Conservation (phyloP, 306 rosid species). For the Cicer arietinum region DNA sequence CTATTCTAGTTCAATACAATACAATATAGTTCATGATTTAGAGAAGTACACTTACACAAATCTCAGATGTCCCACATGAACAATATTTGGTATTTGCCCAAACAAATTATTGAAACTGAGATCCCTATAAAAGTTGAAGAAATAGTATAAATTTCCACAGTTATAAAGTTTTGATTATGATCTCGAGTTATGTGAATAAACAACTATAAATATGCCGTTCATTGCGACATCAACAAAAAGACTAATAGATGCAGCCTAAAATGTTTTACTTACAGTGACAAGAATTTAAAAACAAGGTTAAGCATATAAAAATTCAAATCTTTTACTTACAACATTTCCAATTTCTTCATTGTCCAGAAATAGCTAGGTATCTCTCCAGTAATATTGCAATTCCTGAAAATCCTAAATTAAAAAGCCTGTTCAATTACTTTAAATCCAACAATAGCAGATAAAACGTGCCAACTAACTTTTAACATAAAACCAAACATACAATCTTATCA, state of each 20-base stretch:
- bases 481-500: constrained; percentile 66
- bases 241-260: too few relatives aligned
- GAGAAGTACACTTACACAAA: constrained; percentile 66
- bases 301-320: constrained; percentile 23
- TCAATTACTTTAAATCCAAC: constrained; percentile 48
- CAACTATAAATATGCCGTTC: too few relatives aligned
- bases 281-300: constrained; percentile 12
- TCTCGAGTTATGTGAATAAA: constrained; percentile 18
- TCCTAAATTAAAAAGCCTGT: constrained; percentile 52
- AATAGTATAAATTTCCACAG: constrained; percentile 24
- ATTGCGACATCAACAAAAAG: too few relatives aligned
- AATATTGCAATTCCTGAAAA: constrained; percentile 83
- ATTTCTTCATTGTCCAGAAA: constrained; percentile 61
- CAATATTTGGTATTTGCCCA: constrained; percentile 68
- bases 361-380: constrained; percentile 75
- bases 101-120: constrained; percentile 81
- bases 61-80: constrained; percentile 47
- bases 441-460: constrained; percentile 27
- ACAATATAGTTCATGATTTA: constrained; percentile 26
- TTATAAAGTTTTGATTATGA: constrained; percentile 15
- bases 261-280: neutral
- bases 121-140: constrained; percentile 63
- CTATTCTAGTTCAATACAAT: neutral
- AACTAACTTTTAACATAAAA: constrained; percentile 19
- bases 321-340: constrained; percentile 68